These are phyloP conservation scores for Samsoniella hepiali DNA, from an alignment of 2,329 filamentous ascomycete species.

Conservation along the genomic window DNA sequence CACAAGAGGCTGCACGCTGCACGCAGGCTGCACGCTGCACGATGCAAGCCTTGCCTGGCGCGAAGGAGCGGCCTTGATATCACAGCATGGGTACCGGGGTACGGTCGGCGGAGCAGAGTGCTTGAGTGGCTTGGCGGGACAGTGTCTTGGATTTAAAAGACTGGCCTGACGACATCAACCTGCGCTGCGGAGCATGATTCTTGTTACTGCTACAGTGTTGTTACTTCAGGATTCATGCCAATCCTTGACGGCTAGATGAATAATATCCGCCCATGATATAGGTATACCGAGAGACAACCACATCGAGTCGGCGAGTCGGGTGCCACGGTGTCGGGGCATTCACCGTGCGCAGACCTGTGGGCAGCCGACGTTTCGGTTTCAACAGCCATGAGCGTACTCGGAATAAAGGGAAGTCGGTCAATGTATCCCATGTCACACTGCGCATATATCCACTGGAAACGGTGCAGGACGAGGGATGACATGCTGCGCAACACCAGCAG, in stretches of 20 bases:
- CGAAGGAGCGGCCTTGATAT: slow-evolving; percentile 13
- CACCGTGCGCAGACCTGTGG: neutral
- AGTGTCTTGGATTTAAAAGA: neutral
- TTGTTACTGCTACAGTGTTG: no score
- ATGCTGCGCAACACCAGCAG: slow-evolving; percentile 1
- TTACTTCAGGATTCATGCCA: neutral
- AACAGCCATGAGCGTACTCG: neutral
- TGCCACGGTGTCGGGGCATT: neutral
- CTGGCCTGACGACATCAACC: neutral
- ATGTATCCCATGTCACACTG: slow-evolving; percentile 1
- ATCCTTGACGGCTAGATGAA: neutral
- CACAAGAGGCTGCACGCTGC: slow-evolving; percentile 2
- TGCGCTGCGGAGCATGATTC: neutral
- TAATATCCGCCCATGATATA: neutral
- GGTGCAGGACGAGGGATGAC: slow-evolving; percentile 5
- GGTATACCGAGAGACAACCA: neutral
- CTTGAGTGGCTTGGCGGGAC: neutral
- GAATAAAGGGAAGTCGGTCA: neutral
- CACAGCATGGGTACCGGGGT: neutral
- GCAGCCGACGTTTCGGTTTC: neutral
- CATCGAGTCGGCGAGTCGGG: neutral
- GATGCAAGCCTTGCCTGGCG: slow-evolving; percentile 10
- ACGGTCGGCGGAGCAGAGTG: neutral
- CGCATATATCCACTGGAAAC: slow-evolving; percentile 1
- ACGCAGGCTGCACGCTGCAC: slow-evolving; percentile 3